Conservation (phyloP, 2,329 filamentous ascomycete genomes). For the Daldinia eschscholtzii region DNA sequence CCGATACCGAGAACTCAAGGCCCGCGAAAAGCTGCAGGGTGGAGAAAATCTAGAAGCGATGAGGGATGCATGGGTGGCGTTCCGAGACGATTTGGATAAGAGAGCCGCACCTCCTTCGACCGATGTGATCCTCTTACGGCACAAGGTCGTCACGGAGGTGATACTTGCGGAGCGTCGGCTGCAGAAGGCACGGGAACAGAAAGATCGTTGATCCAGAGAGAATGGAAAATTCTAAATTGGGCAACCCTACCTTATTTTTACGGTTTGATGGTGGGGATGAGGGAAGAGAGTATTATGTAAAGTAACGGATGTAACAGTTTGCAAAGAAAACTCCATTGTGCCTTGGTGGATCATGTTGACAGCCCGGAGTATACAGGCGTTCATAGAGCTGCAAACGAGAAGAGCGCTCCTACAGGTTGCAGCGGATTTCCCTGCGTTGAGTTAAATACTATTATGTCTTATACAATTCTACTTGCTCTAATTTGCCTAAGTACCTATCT, state of each 20-base stretch:
- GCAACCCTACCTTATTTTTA: not conserved
- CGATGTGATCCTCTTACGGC: constrained; percentile 10
- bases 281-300: not conserved
- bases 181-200: not conserved
- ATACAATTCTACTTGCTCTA: not conserved
- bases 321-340: not conserved
- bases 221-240: not conserved
- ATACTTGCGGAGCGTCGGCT: constrained; percentile 22
- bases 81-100: constrained; percentile 20
- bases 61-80: constrained; percentile 18
- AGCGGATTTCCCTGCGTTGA: not conserved
- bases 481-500: not conserved
- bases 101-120: constrained; percentile 1
- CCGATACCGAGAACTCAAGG: constrained; percentile 23
- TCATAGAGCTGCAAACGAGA: not conserved
- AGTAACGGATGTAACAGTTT: not conserved
- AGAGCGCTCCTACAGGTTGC: not conserved
- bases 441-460: not conserved
- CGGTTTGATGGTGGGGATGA: not conserved
- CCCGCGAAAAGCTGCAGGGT: constrained; percentile 1
- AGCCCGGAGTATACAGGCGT: not conserved
- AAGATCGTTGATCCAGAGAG: not conserved
- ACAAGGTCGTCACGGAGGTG: constrained; percentile 24
- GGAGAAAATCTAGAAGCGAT: not conserved
- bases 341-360: not conserved